phyloP scores from a whole-genome alignment of 2,329 filamentous ascomycete species.

The Capronia coronata region DNA sequence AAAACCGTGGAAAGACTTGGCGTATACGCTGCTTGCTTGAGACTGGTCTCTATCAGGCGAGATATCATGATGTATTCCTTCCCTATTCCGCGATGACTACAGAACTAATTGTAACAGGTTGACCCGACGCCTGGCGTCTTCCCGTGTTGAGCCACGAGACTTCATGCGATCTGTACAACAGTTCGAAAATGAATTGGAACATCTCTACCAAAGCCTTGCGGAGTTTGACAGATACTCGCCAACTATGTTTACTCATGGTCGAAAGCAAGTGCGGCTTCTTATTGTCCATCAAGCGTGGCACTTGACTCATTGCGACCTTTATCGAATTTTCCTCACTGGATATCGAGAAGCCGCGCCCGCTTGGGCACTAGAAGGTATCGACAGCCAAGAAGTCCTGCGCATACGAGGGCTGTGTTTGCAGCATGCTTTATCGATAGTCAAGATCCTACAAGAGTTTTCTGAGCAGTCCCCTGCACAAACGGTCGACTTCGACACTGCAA shows the following conservation, averaged over 20 bases:
- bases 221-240: conserved; percentile 13
- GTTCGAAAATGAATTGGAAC: conserved; percentile 15
- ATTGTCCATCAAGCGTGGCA: conserved; percentile 23
- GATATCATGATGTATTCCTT: conserved; percentile 16
- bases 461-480: conserved; percentile 10
- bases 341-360: conserved; percentile 17
- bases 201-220: conserved; percentile 16
- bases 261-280: conserved; percentile 14
- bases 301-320: conserved; percentile 21
- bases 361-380: conserved; percentile 12
- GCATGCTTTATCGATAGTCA: conserved; percentile 15
- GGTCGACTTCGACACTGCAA: conserved; percentile 18
- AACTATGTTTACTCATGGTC: conserved; percentile 12
- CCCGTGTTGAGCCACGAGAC: conserved; percentile 4
- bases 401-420: conserved; percentile 11
- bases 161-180: conserved; percentile 11
- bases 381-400: conserved; percentile 8
- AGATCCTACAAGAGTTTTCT: conserved; percentile 16
- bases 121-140: conserved; percentile 12
- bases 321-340: conserved; percentile 19
- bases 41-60: conserved; percentile 11
- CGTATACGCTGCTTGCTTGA: conserved; percentile 14
- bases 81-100: background rate
- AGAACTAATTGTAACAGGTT: conserved; percentile 8
- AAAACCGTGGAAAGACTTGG: conserved; percentile 10